Evolutionary conservation across 805 yeast species (phyloP).

Genomic region (Yamadazyma akitaensis): DNA sequence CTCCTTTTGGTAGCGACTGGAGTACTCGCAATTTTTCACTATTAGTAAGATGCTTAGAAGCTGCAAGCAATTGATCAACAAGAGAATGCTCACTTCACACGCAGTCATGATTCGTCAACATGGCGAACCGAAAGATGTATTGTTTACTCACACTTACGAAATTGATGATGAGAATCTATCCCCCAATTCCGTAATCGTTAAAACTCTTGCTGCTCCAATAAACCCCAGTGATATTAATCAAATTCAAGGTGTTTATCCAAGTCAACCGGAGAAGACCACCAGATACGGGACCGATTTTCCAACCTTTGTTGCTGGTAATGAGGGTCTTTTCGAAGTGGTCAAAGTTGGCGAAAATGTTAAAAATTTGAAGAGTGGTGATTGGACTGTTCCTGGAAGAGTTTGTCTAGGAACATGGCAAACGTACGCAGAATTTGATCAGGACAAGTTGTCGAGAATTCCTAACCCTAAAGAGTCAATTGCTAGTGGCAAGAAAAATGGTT

Average conservation of each 20-base stretch:
- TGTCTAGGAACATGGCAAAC: constrained; percentile 92
- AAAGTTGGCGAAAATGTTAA: constrained; percentile 57
- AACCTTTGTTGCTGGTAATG: constrained; percentile 87
- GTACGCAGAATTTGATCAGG: constrained; percentile 50
- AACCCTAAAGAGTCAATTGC: constrained; percentile 46
- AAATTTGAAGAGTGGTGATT: constrained; percentile 64
- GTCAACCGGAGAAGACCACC: constrained; percentile 46
- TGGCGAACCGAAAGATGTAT: constrained; percentile 62
- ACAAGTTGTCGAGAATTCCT: constrained; percentile 57
- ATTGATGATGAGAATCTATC: constrained; percentile 45
- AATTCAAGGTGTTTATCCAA: constrained; percentile 45
- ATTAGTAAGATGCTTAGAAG: not conserved
- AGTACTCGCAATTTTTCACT: not conserved
- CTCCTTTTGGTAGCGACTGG: not conserved
- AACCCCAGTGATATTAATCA: constrained; percentile 47
- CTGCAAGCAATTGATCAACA: constrained; percentile 2
- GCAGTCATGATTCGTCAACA: constrained; percentile 66
- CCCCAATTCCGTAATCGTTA: constrained; percentile 31
- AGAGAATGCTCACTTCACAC: constrained; percentile 48
- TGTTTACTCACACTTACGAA: constrained; percentile 50
- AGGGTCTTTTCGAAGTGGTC: constrained; percentile 86
- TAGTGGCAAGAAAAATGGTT: constrained; percentile 28
- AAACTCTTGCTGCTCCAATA: constrained; percentile 39
- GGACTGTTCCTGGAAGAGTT: constrained; percentile 76
- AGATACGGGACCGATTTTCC: constrained; percentile 57